These are phyloP conservation scores for Colletotrichum scovillei DNA, from an alignment of 2,329 filamentous ascomycete species.

Conservation along the genomic window DNA sequence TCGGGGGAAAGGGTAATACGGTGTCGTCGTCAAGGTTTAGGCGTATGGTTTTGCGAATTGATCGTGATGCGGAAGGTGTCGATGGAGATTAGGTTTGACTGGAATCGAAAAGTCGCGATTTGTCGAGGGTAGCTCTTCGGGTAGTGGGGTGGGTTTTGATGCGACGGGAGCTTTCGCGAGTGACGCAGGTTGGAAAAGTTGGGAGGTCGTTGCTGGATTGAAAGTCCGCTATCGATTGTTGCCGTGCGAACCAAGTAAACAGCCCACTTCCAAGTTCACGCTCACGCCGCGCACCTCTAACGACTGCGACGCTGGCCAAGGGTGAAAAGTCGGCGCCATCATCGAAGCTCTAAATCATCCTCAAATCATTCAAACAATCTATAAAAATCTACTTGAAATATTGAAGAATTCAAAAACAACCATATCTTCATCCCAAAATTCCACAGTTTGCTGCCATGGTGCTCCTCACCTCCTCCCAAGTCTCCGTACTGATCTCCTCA, in stretches of 20 bases:
- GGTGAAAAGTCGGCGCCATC: neutral
- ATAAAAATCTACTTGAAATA: neutral
- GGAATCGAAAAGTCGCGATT: neutral
- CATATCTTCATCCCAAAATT: neutral
- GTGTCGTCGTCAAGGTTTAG: constrained; percentile 32
- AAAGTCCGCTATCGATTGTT: constrained; percentile 55
- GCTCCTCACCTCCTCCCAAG: constrained; percentile 76
- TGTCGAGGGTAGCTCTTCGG: neutral
- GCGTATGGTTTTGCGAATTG: neutral
- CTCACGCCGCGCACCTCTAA: constrained; percentile 15
- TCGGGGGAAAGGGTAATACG: neutral
- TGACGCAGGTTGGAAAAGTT: constrained; percentile 28
- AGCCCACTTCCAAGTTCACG: constrained; percentile 26
- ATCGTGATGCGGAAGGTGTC: constrained; percentile 27
- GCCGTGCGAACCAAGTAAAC: constrained; percentile 51
- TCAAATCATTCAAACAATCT: neutral
- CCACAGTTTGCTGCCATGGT: constrained; percentile 42
- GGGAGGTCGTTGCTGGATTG: neutral
- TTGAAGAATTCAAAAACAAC: neutral
- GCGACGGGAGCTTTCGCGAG: neutral
- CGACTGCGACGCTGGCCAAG: constrained; percentile 5
- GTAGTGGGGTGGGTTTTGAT: neutral
- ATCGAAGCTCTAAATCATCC: neutral
- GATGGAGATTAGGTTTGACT: constrained; percentile 19
- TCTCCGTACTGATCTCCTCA: constrained; percentile 74